Percentiles rank a stretch among this genome's conserved stretches.
Conservation (phyloP, 345 rosid species). For the Gossypium australe region DNA sequence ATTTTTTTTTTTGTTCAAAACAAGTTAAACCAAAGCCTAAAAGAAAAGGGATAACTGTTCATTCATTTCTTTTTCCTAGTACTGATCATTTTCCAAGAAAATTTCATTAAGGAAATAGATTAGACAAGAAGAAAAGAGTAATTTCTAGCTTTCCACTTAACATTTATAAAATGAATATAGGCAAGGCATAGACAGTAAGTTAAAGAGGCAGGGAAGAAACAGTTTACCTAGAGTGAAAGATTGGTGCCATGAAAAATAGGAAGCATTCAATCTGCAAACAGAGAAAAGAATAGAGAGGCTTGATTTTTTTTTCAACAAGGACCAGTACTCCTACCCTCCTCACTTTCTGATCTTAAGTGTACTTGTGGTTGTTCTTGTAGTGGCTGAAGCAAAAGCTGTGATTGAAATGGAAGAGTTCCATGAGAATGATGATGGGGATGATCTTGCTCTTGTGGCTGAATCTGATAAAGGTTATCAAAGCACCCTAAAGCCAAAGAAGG, state of each 20-base stretch:
- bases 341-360: constrained; percentile 36
- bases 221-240: constrained; percentile 25
- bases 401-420: not conserved
- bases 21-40: constrained; percentile 3
- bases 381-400: constrained; percentile 47
- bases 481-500: constrained; percentile 13
- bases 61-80: not conserved
- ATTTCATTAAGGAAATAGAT: not conserved
- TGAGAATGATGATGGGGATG: not conserved
- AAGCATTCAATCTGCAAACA: not conserved
- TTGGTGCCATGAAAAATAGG: constrained; percentile 4
- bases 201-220: constrained; percentile 3
- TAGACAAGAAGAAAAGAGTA: constrained; percentile 7
- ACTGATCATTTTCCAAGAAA: not conserved
- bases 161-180: too few species aligned
- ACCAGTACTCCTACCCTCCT: constrained; percentile 36
- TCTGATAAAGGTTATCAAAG: constrained; percentile 48
- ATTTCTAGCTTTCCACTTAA: constrained; percentile 16
- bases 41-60: not conserved
- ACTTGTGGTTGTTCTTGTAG: constrained; percentile 24
- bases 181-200: not conserved
- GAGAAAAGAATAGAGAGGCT: not conserved
- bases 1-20: not conserved
- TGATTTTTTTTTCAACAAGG: constrained; percentile 23
- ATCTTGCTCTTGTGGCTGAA: constrained; percentile 29